Percentiles rank a stretch among this genome's conserved stretches.
Evolutionary conservation across 176 grass and related monocot genomes (phyloP).

Genomic region (Guadua angustifolia): DNA sequence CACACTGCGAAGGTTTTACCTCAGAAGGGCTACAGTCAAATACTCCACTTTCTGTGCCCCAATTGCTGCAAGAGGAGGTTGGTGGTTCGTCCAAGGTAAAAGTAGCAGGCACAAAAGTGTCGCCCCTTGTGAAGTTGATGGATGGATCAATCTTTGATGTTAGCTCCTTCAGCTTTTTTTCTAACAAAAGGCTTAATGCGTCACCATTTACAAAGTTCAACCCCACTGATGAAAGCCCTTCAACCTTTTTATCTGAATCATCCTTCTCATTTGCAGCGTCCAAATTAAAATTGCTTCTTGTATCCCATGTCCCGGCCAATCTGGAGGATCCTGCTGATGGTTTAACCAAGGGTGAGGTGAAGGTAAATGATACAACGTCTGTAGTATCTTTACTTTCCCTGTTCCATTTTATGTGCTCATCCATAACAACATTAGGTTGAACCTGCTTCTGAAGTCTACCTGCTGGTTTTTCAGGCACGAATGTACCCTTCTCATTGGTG

Average conservation of each 20-base stretch:
- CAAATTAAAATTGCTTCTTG: conserved; percentile 40
- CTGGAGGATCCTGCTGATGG: conserved; percentile 42
- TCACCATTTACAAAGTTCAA: conserved; percentile 66
- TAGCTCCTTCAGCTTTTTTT: conserved; percentile 79
- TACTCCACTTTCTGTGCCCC: conserved; percentile 28
- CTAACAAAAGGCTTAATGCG: conserved; percentile 77
- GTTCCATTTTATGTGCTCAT: conserved; percentile 65
- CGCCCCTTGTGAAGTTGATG: conserved; percentile 57
- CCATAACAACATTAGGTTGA: conserved; percentile 69
- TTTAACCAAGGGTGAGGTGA: conserved; percentile 76
- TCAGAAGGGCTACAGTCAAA: conserved; percentile 47
- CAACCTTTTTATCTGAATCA: conserved; percentile 43
- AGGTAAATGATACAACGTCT: conserved; percentile 90
- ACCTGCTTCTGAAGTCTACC: conserved; percentile 48
- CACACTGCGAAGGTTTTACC: conserved; percentile 38
- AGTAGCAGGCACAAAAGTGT: conserved; percentile 40
- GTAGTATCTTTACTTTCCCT: conserved; percentile 57
- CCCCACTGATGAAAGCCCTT: conserved; percentile 48
- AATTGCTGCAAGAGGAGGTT: conserved; percentile 32
- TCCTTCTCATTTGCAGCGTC: conserved; percentile 44
- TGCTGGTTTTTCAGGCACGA: conserved; percentile 46
- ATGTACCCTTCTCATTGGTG: conserved; percentile 54
- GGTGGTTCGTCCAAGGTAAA: conserved; percentile 44
- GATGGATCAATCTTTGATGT: conserved; percentile 59
- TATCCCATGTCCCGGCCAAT: conserved; percentile 44